These are phyloP conservation scores for Pseudogymnoascus verrucosus DNA, from an alignment of 2,329 filamentous ascomycete genomes.

Conservation along the genomic window DNA sequence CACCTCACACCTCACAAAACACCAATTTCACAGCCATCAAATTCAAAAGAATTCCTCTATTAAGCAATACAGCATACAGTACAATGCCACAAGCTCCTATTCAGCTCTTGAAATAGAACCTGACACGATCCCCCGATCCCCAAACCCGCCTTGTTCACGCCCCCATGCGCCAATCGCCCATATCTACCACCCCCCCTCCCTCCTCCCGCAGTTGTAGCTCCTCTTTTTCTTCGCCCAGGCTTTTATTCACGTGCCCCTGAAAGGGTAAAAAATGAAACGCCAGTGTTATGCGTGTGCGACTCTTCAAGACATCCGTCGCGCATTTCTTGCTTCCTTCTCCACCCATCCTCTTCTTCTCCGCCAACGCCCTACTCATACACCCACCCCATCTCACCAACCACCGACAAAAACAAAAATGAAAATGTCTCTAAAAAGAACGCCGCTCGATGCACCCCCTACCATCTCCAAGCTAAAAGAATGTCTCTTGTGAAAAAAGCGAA, in stretches of 20 bases:
- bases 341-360: not conserved
- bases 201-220: not conserved
- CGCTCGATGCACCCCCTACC: not conserved
- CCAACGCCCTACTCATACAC: not conserved
- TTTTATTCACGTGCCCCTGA: not conserved
- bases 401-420: not conserved
- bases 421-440: not conserved
- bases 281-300: not conserved
- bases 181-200: not conserved
- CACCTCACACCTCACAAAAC: no score
- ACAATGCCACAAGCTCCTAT: slow-evolving; percentile 1
- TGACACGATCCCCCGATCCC: not conserved
- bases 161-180: not conserved
- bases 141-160: not conserved
- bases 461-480: not conserved
- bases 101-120: slow-evolving; percentile 1
- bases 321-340: no score
- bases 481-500: not conserved
- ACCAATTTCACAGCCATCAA: no score
- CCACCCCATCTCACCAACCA: not conserved
- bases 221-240: not conserved
- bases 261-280: not conserved
- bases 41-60: not conserved
- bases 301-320: no score
- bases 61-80: not conserved